Conservation (phyloP, 805 yeast genomes). For the Yamadazyma sp. region DNA sequence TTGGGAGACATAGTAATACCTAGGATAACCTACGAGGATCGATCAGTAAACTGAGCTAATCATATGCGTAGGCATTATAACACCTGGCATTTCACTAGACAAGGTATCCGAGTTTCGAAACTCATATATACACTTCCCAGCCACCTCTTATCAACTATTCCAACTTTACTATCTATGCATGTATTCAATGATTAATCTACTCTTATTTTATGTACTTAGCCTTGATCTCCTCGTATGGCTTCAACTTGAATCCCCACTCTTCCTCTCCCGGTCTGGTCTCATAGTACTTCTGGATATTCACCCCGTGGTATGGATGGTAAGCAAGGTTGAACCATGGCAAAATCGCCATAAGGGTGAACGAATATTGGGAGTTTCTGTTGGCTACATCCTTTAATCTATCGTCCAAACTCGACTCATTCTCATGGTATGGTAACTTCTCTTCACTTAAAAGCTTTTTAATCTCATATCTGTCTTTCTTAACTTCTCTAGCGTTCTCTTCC, state of each 20-base stretch:
- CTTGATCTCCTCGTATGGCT: conserved; percentile 51
- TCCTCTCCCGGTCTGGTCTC: conserved; percentile 60
- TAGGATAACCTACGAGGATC: no score
- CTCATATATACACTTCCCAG: no score
- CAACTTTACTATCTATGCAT: no score
- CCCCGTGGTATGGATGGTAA: conserved; percentile 80
- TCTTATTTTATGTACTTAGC: conserved; percentile 22
- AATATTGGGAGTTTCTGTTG: conserved; percentile 73
- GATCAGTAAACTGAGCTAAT: no score
- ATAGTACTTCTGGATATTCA: conserved; percentile 60
- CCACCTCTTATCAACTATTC: no score
- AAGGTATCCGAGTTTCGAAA: no score
- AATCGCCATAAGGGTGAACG: conserved; percentile 57
- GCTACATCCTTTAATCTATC: conserved; percentile 74
- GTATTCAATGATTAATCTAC: conserved; percentile 4
- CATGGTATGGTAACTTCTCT: conserved; percentile 68
- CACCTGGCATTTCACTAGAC: no score
- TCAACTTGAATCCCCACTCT: conserved; percentile 54
- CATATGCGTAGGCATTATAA: no score
- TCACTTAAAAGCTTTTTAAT: conserved; percentile 62
- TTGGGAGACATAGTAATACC: no score
- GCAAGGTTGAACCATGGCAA: conserved; percentile 84
- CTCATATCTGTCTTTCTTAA: conserved; percentile 69
- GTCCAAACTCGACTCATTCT: conserved; percentile 51
- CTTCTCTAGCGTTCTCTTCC: conserved; percentile 71